Base-by-base conservation (phyloP, 805 yeast genomes). In the Saturnispora dispora region DNA sequence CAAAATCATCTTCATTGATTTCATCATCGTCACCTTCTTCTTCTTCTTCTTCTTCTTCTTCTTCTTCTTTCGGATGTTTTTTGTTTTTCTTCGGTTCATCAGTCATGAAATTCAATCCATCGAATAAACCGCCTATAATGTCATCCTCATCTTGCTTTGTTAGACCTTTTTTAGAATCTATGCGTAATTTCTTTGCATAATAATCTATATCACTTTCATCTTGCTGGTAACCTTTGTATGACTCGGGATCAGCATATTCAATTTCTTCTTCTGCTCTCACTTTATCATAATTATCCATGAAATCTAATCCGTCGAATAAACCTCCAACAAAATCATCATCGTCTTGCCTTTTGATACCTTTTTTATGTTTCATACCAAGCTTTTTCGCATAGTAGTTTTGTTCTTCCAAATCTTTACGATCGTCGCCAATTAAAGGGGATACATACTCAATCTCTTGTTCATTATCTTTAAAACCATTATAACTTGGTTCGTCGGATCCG, bases 241-340 rank as follows among this genome's bases (percentile, higher is more conserved):
- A 35, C 13, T 47, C 52, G 4, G 25, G 18, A 17, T 27, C 44
- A 23, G 35, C 46, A 8, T 53, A 60, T 10, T 57, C 59, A 0
- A 45, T 57, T 13, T 27, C 10, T 9, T 57, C 58, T n/a, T 39
- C 55, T 11, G 11, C 9, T 23, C 50, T 53, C 39, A 36, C 18
- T 4, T 53, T 51, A 22, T 18, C 47, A 50, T 69, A 7, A 8
- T 20, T 46, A 42, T 32, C 28, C 33, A 48, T 35, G 30, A 50
- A 50, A 43, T 74, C 81, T 9, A 79, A 64, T 0, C 91, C 96
- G 48, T 88, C 96, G 4, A 89, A 69, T 18, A 89, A 62, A 10
- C 89, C 95, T 43, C 87, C 96, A 45, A 89, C 72, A 2, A 83
- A 77, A 67, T 89, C 96, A 60, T 83, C 85, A n/a, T 81, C 88